Evolutionary conservation across 768 basidiomycete species (phyloP).

Genomic region (Mycena metata): DNA sequence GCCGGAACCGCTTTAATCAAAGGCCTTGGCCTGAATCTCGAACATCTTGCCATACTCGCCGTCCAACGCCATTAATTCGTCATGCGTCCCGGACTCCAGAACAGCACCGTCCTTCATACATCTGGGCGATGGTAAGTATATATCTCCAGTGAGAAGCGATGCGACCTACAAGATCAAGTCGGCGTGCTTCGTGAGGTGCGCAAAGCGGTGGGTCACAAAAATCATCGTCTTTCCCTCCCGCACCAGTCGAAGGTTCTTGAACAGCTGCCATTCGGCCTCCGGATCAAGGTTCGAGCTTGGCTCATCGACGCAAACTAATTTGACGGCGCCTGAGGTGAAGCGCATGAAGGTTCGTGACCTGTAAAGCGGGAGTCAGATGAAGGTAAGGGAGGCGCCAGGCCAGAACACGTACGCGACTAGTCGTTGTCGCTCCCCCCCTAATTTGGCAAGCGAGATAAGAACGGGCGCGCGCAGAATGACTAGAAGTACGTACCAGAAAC

Average conservation of each 20-base stretch:
- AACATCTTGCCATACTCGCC: constrained; percentile 61
- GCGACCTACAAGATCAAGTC: constrained; percentile 65
- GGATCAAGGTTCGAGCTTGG: constrained; percentile 72
- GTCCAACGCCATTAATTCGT: constrained; percentile 50
- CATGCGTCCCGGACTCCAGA: constrained; percentile 57
- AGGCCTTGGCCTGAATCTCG: constrained; percentile 53
- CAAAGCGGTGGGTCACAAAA: constrained; percentile 70
- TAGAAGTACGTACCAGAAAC: constrained; percentile 32
- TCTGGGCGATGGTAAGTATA: constrained; percentile 41
- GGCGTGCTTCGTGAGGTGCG: constrained; percentile 62
- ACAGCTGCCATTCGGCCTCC: constrained; percentile 63
- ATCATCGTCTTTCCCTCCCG: constrained; percentile 69
- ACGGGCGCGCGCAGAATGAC: no score
- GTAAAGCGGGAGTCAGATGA: not conserved
- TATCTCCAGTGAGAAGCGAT: not conserved
- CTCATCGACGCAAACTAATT: constrained; percentile 69
- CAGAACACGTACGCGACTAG: constrained; percentile 60
- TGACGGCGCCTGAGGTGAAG: constrained; percentile 56
- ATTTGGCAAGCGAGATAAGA: no score
- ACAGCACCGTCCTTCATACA: constrained; percentile 61
- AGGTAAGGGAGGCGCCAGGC: not conserved
- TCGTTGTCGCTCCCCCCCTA: constrained; percentile 64
- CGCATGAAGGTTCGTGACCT: constrained; percentile 68
- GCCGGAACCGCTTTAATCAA: constrained; percentile 17
- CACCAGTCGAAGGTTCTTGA: constrained; percentile 53